These are phyloP conservation scores for Jatropha multifida DNA, from an alignment of 441 rosid genomes.

Conservation along the genomic window DNA sequence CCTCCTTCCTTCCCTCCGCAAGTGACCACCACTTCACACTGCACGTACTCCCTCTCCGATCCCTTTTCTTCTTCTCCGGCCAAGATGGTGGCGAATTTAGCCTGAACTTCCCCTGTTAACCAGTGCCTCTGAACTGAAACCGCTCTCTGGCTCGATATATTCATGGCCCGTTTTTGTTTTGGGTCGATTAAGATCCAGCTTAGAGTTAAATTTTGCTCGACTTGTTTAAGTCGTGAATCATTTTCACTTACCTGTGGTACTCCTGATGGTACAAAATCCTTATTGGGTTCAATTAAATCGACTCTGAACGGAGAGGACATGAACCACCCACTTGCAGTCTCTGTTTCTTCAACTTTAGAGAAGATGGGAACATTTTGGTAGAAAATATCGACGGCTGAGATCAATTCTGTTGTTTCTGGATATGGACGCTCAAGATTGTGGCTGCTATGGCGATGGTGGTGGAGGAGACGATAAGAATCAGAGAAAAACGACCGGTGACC, in stretches of 20 bases:
- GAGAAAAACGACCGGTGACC: constrained; percentile 77
- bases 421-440: not conserved
- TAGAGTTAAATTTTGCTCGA: constrained; percentile 47
- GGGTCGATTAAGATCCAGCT: constrained; percentile 83
- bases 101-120: constrained; percentile 63
- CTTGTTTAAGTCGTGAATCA: constrained; percentile 36
- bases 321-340: constrained; percentile 56
- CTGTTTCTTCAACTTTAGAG: constrained; percentile 48
- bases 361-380: constrained; percentile 39
- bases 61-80: constrained; percentile 30
- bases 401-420: constrained; percentile 24
- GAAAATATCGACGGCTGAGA: constrained; percentile 75
- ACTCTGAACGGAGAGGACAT: constrained; percentile 59
- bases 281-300: constrained; percentile 52
- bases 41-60: constrained; percentile 39
- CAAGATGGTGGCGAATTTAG: constrained; percentile 42
- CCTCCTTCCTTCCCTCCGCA: constrained; percentile 64
- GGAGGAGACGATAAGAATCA: constrained; percentile 55
- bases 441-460: constrained; percentile 20
- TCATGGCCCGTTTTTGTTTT: constrained; percentile 41
- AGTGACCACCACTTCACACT: constrained; percentile 55
- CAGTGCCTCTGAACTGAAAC: constrained; percentile 65
- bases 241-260: constrained; percentile 14
- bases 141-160: constrained; percentile 54
- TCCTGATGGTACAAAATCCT: constrained; percentile 41